Base-by-base conservation (phyloP, 2,329 filamentous ascomycete species). In the Ophiocordyceps camponoti-rufipedis region DNA sequence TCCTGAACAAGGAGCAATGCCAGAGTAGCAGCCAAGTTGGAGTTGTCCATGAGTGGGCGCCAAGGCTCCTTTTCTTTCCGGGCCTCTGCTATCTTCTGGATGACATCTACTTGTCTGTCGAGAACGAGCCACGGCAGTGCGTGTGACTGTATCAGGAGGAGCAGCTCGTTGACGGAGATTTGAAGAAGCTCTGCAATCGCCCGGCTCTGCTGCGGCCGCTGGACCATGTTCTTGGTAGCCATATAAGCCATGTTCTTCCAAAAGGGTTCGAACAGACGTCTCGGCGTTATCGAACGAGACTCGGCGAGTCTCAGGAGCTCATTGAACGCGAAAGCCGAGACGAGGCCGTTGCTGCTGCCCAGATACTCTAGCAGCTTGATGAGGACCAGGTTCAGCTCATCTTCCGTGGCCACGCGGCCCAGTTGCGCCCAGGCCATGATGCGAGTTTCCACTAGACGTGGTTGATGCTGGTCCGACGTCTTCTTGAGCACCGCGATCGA, bases 111-210 rank as follows among this genome's bases (percentile, higher is more conserved):
- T 54, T 82, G 82, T 56, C 81, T 82, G 40, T 76, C 80, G 38
- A 94, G 66, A 3, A 98, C 84, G 16, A 98, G 71, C 63, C 85
- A 87, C 1, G 93, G 91, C 9, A 98, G 62, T 8, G 88, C 88
- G 53, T 91, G 76, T 13, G 76, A 71, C 58, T 95, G 87, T 9
- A 89, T 84, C 16, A 81, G 62, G 13, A 82, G 62, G 10, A 95
- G 69, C 41, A 96, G 78, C 45, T 84, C 78, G 41, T 78, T 71
- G 9, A 93, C 73, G 38, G 76, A 81, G 55, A 86, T 80, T 44
- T 80, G 78, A 35, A 95, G 69, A 29, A 96, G 63, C 51, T 94
- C 86, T 23, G 87, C 85, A 43, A 96, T 71, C 41, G 82, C 72
- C 46, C 84, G 78, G 42, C 80, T 81, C 56, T 88, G 82, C 54